Base-by-base conservation (phyloP, 768 basidiomycete species). In the Pisolithus tinctorius region DNA sequence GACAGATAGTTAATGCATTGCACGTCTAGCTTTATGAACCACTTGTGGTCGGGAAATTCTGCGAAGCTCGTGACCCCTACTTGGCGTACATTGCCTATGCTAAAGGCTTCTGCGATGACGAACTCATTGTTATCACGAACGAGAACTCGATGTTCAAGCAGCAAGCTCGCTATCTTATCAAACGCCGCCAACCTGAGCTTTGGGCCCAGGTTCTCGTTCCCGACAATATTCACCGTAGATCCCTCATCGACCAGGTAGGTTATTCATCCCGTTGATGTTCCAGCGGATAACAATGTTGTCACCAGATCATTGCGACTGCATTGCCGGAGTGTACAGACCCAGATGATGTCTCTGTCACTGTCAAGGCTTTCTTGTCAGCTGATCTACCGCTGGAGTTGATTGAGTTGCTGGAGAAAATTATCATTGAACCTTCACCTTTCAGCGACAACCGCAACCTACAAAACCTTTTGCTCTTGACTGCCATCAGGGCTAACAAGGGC, bases 131-230 rank as follows among this genome's bases (percentile, higher is more conserved):
- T 20, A 95, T 99, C 67, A 98, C 96, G 45, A 98, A 98, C 65
- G 94, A 95, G 58, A 99, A 99, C 74, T 86, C 93, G 11, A 99
- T 99, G 96, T 99, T 94, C 81, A 99, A 98, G 72, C 95, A 99
- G 63, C 96, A 98, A 70, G 91, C 96, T 48, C 86, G 96, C 27
- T 99, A 99, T 71, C 82, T 99, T 52, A 90, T 97, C 64, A 96
- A 94, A 71, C 86, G 96, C 60, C 90, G 96, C 55, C 84, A 91
- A 55, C 83, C 88, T 14, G 96, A 98, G 55, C 82, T 99, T 29
- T 99, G 96, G 96, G 83, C 87, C 1, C 93, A 97, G 70, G 96
- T 99, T 34, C 84, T 99, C 50, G 76, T 81, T 10, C 77, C 81
- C 4, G 93, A 93, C 56, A 97, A 96, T 68, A 79, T 91, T 45